phyloP scores from a whole-genome alignment of 2,329 filamentous ascomycete genomes.

The Botryotinia calthae region DNA sequence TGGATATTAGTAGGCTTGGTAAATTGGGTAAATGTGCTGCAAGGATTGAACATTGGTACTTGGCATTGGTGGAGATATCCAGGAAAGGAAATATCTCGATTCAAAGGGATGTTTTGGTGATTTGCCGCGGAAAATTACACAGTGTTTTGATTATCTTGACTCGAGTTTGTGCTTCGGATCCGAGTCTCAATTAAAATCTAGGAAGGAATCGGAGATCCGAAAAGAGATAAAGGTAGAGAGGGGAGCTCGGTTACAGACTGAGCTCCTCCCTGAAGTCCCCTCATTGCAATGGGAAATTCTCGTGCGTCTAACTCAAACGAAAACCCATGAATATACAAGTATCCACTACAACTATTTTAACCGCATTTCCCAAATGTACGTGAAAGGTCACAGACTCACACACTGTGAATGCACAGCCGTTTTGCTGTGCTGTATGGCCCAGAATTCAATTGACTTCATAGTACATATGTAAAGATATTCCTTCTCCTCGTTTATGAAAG shows the following conservation, averaged over 20 bases:
- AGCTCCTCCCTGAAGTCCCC: neutral
- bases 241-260: conserved; percentile 1
- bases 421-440: neutral
- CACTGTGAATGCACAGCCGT: neutral
- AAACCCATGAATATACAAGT: neutral
- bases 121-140: neutral
- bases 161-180: neutral
- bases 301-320: neutral
- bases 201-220: neutral
- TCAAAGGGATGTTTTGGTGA: neutral
- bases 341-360: neutral
- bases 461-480: neutral
- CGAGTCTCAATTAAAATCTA: neutral
- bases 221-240: neutral
- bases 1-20: neutral
- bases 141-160: neutral
- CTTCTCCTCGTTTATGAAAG: neutral
- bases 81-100: neutral
- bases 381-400: conserved; percentile 3
- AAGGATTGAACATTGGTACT: neutral
- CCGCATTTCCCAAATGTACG: neutral
- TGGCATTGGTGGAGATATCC: neutral
- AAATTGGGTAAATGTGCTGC: neutral
- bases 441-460: neutral
- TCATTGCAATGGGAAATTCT: neutral